Base-by-base conservation (phyloP, 2,329 filamentous ascomycete species). In the Alternaria novae-zelandiae region DNA sequence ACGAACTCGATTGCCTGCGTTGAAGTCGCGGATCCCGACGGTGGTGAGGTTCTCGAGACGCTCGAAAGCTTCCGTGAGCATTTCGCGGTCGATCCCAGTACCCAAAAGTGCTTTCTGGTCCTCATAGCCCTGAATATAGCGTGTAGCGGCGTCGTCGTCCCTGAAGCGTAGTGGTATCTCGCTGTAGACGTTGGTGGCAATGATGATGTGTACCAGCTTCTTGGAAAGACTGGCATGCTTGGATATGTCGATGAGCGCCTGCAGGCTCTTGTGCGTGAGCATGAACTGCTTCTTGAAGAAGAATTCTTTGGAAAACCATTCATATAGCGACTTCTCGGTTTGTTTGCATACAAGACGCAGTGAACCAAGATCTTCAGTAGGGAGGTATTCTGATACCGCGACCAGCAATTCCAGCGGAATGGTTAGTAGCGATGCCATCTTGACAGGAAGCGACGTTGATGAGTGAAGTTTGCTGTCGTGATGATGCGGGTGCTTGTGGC, bases 211-310 rank as follows among this genome's bases (percentile, higher is more conserved):
- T 9, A 70, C 85, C 80, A 75, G 85, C 65, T 71, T 77, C 59
- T 76, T 68, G 11, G 78, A 76, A 2, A 83, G 72, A 30, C 74
- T 77, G 23, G 67, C 70, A 63, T 83, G 77, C 46, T 79, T 75
- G 11, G 81, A 78, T 54, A 83, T 83, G 54, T 79, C 79, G 32
- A 82, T 58, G 13, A 90, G 80, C 0, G 84, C 81, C 56, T 86
- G 82, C 10, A 90, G 79, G 69, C 88, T 90, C 67, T 82, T 78
- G 32, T 86, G 80, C 2, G 84, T 85, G 57, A 90, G 68, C 86
- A 90, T 89, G 77, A 91, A 91, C 71, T 91, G 88, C 70, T 86
- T 87, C 74, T 87, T 88, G 54, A 80, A 82, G 78, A 92, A 91
- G 81, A 89, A 91, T 66, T 90, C 88, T 23, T 80, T 80, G 26